Evolutionary conservation across 1,284 basidiomycete genomes (phyloP).

Genomic region (Trametes pubescens): DNA sequence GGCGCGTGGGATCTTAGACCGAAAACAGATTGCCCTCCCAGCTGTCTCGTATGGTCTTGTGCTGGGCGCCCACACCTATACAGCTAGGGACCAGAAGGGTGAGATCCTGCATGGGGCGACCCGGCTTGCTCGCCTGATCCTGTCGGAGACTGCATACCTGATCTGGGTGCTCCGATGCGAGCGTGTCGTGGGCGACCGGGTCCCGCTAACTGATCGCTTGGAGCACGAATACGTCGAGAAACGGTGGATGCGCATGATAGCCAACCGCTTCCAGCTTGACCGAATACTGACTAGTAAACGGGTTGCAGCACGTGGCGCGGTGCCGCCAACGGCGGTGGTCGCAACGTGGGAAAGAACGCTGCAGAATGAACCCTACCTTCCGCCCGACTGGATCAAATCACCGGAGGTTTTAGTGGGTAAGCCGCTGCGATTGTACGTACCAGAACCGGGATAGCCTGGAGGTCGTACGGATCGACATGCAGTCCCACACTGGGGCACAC

Average conservation of each 20-base stretch:
- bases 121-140: constrained; percentile 37
- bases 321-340: too few relatives aligned
- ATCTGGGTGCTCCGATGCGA: constrained; percentile 42
- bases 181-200: constrained; percentile 25
- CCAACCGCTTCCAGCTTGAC: too few relatives aligned
- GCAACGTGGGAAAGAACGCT: too few relatives aligned
- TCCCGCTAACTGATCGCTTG: not conserved
- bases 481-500: not conserved
- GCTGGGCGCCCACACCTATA: not conserved
- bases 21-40: not conserved
- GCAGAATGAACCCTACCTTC: too few relatives aligned
- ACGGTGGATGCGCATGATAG: too few relatives aligned
- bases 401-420: too few relatives aligned
- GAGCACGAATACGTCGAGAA: too few relatives aligned
- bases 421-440: too few relatives aligned
- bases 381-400: too few relatives aligned
- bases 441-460: not conserved
- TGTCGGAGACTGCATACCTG: constrained; percentile 42
- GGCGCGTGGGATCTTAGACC: not conserved
- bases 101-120: not conserved
- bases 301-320: too few relatives aligned
- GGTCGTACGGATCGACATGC: not conserved
- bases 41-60: not conserved
- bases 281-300: too few relatives aligned
- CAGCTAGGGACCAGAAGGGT: not conserved